Percentiles rank a stretch among this genome's conserved stretches.
Conservation (phyloP, 2,329 filamentous ascomycete genomes). For the Penicillium hordei region DNA sequence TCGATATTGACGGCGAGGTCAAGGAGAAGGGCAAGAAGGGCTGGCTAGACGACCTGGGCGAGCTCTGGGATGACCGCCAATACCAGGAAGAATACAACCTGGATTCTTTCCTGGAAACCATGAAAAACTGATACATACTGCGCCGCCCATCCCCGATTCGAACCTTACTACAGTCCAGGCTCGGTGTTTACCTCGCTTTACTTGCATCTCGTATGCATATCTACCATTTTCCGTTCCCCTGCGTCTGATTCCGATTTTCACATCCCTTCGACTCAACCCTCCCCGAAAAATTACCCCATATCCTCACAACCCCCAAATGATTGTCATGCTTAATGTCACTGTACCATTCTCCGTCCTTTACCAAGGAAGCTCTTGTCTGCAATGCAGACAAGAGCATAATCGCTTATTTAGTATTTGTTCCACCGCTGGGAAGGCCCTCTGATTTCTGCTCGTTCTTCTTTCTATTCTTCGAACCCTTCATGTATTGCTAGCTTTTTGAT, state of each 20-base stretch:
- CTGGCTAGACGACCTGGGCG: slow-evolving; percentile 90
- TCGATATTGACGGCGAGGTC: slow-evolving; percentile 89
- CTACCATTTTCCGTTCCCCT: background rate
- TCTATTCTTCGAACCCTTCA: slow-evolving; percentile 14
- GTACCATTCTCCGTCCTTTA: slow-evolving; percentile 9
- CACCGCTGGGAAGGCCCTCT: background rate
- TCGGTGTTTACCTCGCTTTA: background rate
- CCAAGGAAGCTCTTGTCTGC: slow-evolving; percentile 9
- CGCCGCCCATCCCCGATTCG: background rate
- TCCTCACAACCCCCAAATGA: slow-evolving; percentile 1
- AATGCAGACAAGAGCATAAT: slow-evolving; percentile 8
- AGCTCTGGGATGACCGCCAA: slow-evolving; percentile 95
- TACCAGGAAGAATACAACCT: slow-evolving; percentile 98
- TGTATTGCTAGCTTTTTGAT: slow-evolving; percentile 27
- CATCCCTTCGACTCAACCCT: background rate
- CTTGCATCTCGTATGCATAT: background rate
- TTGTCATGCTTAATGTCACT: slow-evolving; percentile 13
- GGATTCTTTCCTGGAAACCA: slow-evolving; percentile 90
- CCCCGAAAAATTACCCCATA: background rate
- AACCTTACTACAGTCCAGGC: background rate
- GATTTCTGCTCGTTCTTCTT: slow-evolving; percentile 3
- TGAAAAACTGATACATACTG: slow-evolving; percentile 59
- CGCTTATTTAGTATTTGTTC: slow-evolving; percentile 5
- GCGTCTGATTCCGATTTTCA: background rate
- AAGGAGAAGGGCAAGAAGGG: slow-evolving; percentile 95